A percentile compares a stretch with the other conserved stretches of the same genome.
These are phyloP conservation scores for Cryptococcus hybrid DNA, from an alignment of 1,284 basidiomycete species.

Conservation along the genomic window DNA sequence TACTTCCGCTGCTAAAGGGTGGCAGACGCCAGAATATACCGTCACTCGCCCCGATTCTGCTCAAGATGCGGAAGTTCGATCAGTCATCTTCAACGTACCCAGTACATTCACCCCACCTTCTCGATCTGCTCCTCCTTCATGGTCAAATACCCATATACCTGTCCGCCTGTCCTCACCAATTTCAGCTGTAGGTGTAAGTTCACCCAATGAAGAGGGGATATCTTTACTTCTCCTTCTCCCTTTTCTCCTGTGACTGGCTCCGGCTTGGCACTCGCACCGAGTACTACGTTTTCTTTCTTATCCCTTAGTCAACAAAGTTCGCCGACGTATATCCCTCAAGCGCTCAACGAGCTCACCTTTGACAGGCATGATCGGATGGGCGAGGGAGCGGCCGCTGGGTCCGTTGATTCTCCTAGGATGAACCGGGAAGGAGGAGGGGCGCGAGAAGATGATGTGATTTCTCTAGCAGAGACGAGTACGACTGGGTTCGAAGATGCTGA, in stretches of 20 bases:
- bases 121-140: not conserved
- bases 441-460: conserved; percentile 17
- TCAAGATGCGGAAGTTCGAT: conserved; percentile 19
- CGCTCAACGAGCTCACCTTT: conserved; percentile 4
- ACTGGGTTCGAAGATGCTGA: too few species aligned
- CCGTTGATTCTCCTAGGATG: not conserved
- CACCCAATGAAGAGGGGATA: not conserved
- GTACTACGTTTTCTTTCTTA: conserved; percentile 26
- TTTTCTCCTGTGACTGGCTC: not conserved
- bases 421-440: not conserved
- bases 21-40: not conserved
- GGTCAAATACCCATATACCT: not conserved
- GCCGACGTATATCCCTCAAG: conserved; percentile 9
- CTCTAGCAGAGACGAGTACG: not conserved
- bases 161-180: not conserved
- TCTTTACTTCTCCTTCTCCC: too few species aligned
- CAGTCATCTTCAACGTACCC: conserved; percentile 20
- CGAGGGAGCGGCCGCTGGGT: not conserved
- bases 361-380: not conserved
- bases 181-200: not conserved
- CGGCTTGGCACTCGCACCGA: conserved; percentile 2
- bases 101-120: conserved; percentile 4
- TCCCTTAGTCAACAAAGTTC: conserved; percentile 20
- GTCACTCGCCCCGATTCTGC: conserved; percentile 7
- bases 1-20: not conserved